These are phyloP conservation scores for Pythium rishiriense DNA, from an alignment of 352 stramenopile genomes.

Conservation along the genomic window DNA sequence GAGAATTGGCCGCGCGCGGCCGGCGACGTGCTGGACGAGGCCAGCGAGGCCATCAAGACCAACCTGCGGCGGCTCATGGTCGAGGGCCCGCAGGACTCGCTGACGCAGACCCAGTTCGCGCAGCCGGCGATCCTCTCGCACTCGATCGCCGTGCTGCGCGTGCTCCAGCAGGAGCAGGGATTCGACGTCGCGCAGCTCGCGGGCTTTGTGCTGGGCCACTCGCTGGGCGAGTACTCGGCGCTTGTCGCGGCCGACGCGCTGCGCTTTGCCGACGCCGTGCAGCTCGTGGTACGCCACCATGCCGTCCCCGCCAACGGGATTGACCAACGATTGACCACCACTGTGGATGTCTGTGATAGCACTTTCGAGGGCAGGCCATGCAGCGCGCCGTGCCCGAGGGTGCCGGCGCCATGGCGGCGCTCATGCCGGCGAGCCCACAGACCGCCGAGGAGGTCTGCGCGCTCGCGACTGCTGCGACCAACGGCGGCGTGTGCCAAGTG, in stretches of 20 bases:
- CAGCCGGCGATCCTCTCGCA: conserved; percentile 82
- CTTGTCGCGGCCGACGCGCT: conserved; percentile 70
- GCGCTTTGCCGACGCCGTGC: conserved; percentile 61
- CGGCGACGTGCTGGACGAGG: conserved; percentile 68
- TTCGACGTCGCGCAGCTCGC: conserved; percentile 35
- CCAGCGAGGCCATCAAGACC: conserved; percentile 68
- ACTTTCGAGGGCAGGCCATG: conserved; percentile 72
- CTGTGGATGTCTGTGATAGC: conserved; percentile 25
- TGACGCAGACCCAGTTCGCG: conserved; percentile 73
- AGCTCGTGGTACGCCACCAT: conserved; percentile 47
- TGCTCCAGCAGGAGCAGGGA: conserved; percentile 64
- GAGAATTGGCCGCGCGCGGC: conserved; percentile 62
- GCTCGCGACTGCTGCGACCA: conserved; percentile 34
- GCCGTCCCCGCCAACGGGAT: no score
- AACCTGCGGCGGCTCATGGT: conserved; percentile 58
- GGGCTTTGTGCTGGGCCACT: conserved; percentile 73
- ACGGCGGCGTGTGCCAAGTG: conserved; percentile 59
- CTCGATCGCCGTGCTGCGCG: conserved; percentile 71
- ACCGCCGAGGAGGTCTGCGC: conserved; percentile 61
- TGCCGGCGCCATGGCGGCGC: conserved; percentile 70
- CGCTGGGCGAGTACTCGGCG: conserved; percentile 86
- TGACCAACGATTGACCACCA: no score
- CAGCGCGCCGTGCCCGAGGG: conserved; percentile 54
- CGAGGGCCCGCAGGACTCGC: conserved; percentile 54
- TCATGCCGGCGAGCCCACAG: conserved; percentile 58